Percentiles rank a stretch among this genome's conserved stretches.
Evolutionary conservation across 768 basidiomycete genomes (phyloP).

Genomic region (Suillus subluteus): DNA sequence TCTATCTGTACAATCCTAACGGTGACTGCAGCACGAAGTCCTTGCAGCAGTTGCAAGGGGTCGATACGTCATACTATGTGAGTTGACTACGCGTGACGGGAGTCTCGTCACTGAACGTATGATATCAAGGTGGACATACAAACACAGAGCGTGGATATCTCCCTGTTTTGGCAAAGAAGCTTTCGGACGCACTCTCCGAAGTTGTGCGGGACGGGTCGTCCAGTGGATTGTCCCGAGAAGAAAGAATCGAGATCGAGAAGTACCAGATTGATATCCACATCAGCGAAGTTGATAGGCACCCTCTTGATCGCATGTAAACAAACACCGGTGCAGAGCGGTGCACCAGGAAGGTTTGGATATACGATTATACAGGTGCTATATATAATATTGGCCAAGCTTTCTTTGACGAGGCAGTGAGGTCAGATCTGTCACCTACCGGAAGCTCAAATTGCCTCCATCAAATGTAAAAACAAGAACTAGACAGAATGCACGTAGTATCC

Average conservation of each 20-base stretch:
- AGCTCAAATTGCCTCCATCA: background rate
- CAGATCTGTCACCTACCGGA: constrained; percentile 1
- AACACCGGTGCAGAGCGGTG: background rate
- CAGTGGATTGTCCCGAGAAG: constrained; percentile 39
- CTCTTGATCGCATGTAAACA: constrained; percentile 63
- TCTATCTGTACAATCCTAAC: constrained; percentile 22
- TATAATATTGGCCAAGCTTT: background rate
- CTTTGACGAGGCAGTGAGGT: background rate
- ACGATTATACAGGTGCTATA: constrained; percentile 21
- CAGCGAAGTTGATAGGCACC: constrained; percentile 75
- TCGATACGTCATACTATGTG: constrained; percentile 83
- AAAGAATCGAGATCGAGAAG: constrained; percentile 28
- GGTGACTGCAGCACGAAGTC: constrained; percentile 72
- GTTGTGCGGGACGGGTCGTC: constrained; percentile 35
- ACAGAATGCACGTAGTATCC: background rate
- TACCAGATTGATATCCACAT: constrained; percentile 60
- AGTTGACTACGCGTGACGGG: constrained; percentile 33
- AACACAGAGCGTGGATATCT: constrained; percentile 97
- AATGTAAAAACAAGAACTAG: background rate
- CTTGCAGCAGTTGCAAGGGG: constrained; percentile 79
- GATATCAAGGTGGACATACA: constrained; percentile 76
- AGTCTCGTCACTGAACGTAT: constrained; percentile 18
- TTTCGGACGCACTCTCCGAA: constrained; percentile 53
- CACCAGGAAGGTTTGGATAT: constrained; percentile 22
- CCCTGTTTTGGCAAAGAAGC: constrained; percentile 66